These are phyloP conservation scores for Apostasia ramifera DNA, from an alignment of 106 monocot species.

Conservation along the genomic window DNA sequence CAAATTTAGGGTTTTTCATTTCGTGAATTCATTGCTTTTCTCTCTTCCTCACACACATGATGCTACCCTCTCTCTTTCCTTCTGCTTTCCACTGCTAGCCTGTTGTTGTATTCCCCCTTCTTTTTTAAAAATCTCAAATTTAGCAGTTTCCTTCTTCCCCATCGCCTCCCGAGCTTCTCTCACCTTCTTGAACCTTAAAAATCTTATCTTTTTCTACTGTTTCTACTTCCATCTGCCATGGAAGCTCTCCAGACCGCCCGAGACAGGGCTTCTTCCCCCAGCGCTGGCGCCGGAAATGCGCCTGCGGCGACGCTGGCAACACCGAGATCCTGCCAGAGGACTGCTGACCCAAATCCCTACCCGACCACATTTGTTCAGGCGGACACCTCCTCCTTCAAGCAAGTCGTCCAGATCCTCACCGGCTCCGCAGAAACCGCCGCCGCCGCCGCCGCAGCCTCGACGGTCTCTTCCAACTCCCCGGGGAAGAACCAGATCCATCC, in stretches of 20 bases:
- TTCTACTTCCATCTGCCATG: not conserved
- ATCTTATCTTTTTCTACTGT: not conserved
- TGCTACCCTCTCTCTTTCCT: not conserved
- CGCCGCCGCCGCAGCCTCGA: slow-evolving; percentile 3
- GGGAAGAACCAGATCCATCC: slow-evolving; percentile 12
- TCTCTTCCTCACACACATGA: slow-evolving; percentile 8
- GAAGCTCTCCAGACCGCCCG: not conserved
- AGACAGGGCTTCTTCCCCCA: slow-evolving; percentile 4
- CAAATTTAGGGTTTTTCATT: not conserved
- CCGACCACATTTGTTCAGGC: slow-evolving; percentile 96
- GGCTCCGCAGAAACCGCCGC: slow-evolving; percentile 60
- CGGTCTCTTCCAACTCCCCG: not conserved
- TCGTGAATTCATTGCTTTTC: not conserved
- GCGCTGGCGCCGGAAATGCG: slow-evolving; percentile 10
- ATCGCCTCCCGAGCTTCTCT: not conserved
- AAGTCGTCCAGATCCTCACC: slow-evolving; percentile 96
- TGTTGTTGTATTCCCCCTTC: not conserved
- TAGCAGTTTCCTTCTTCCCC: not conserved
- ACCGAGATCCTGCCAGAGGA: not conserved
- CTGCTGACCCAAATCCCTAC: slow-evolving; percentile 33
- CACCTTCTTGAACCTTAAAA: not conserved
- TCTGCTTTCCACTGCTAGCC: slow-evolving; percentile 2
- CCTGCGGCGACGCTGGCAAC: not conserved
- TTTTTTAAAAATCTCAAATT: not conserved
- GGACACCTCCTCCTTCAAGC: slow-evolving; percentile 85